Conservation (phyloP, 225 moss, liverwort and hornwort genomes). For the Pseudoscleropodium purum region DNA sequence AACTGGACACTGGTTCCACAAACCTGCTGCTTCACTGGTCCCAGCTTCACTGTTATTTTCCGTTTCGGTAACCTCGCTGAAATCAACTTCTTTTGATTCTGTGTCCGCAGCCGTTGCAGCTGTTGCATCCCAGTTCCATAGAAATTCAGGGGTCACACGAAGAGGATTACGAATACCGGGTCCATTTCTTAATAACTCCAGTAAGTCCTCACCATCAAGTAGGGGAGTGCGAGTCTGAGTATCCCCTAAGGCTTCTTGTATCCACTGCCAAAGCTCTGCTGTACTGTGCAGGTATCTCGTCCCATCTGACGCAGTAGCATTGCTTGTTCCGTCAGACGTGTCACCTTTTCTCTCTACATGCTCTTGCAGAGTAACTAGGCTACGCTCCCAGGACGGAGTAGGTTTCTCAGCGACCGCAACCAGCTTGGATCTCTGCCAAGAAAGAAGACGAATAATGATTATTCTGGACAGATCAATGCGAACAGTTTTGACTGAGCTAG, state of each 20-base stretch:
- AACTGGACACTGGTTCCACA: background rate
- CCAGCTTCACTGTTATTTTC: constrained; percentile 48
- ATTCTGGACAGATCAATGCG: background rate
- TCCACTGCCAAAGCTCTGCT: constrained; percentile 79
- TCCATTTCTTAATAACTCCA: constrained; percentile 71
- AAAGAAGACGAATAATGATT: background rate
- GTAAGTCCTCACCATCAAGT: constrained; percentile 70
- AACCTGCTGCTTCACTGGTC: constrained; percentile 46
- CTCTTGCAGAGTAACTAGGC: constrained; percentile 10
- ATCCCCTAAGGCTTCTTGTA: constrained; percentile 81
- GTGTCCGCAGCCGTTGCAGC: constrained; percentile 28
- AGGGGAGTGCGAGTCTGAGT: constrained; percentile 58
- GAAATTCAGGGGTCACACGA: constrained; percentile 42
- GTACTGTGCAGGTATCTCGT: constrained; percentile 42
- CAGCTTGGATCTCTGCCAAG: constrained; percentile 79
- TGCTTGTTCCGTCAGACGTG: constrained; percentile 30
- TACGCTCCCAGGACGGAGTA: constrained; percentile 79
- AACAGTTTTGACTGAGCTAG: background rate
- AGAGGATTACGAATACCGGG: constrained; percentile 66
- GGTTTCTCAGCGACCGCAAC: constrained; percentile 66
- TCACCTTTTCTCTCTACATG: constrained; percentile 48
- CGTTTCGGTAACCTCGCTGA: constrained; percentile 41
- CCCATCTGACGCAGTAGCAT: constrained; percentile 32
- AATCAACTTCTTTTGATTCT: constrained; percentile 42
- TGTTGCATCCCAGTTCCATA: constrained; percentile 24